These are phyloP conservation scores for Albophoma yamanashiensis DNA, from an alignment of 2,329 filamentous ascomycete species.

Conservation along the genomic window DNA sequence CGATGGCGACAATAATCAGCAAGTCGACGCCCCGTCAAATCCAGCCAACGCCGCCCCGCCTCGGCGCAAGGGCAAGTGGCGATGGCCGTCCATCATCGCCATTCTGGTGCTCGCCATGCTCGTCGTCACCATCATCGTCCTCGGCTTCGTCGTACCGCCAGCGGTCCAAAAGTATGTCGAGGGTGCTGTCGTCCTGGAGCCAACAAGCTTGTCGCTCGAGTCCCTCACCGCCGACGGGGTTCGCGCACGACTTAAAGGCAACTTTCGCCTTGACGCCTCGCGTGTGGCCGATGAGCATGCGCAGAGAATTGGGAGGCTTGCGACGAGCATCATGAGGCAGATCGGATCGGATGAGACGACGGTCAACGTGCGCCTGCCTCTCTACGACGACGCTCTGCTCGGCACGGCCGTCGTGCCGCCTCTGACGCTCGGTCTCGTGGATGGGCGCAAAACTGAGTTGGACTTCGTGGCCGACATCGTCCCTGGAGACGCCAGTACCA, in stretches of 20 bases:
- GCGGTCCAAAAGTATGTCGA: conserved; percentile 79
- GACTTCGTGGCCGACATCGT: conserved; percentile 70
- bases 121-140: conserved; percentile 57
- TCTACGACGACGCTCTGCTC: conserved; percentile 67
- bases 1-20: conserved; percentile 22
- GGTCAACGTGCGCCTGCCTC: conserved; percentile 70
- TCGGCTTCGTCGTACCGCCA: conserved; percentile 73
- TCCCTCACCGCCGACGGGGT: conserved; percentile 73
- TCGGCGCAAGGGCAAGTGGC: conserved; percentile 8
- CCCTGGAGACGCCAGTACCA: conserved; percentile 65
- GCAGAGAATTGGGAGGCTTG: conserved; percentile 63
- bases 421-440: conserved; percentile 64
- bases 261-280: conserved; percentile 69
- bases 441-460: conserved; percentile 66
- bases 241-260: conserved; percentile 68
- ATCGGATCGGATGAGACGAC: conserved; percentile 64
- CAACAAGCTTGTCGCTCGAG: conserved; percentile 75
- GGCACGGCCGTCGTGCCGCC: conserved; percentile 69
- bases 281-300: conserved; percentile 62
- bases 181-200: conserved; percentile 70
- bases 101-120: conserved; percentile 53
- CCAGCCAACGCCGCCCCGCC: conserved; percentile 15
- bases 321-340: conserved; percentile 70
- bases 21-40: conserved; percentile 13
- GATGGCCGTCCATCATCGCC: conserved; percentile 74